A percentile compares a stretch with the other conserved stretches of the same genome.
Conservation (phyloP, 2,329 filamentous ascomycete species). For the Elsinoe ampelina region DNA sequence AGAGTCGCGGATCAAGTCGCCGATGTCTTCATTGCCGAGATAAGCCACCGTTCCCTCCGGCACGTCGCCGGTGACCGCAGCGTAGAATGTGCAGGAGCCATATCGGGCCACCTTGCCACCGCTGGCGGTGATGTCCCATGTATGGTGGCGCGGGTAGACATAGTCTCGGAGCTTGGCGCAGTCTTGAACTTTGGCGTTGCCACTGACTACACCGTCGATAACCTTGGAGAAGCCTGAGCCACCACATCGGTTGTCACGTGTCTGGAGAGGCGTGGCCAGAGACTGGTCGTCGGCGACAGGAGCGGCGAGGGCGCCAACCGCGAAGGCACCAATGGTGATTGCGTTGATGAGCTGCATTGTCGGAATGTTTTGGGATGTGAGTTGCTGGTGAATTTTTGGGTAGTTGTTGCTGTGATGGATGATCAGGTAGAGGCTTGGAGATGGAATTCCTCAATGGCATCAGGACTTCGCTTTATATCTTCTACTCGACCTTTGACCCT, state of each 20-base stretch:
- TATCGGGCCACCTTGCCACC: not conserved
- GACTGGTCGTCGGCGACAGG: not conserved
- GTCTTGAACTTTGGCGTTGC: not conserved
- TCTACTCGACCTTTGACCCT: too few relatives aligned
- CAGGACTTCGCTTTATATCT: too few relatives aligned
- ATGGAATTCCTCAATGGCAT: too few relatives aligned
- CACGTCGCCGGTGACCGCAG: not conserved
- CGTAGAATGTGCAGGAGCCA: not conserved
- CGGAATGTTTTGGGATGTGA: too few relatives aligned
- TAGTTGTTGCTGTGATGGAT: too few relatives aligned
- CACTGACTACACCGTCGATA: not conserved
- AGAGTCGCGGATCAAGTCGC: not conserved
- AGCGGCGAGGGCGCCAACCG: not conserved
- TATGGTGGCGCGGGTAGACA: not conserved
- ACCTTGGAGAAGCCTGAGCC: not conserved
- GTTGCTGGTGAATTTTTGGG: too few relatives aligned
- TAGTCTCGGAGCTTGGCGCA: conserved; percentile 1
- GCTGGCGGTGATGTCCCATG: not conserved
- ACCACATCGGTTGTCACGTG: not conserved
- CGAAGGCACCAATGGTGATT: not conserved
- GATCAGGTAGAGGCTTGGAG: too few relatives aligned
- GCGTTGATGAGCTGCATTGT: not conserved
- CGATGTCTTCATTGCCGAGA: not conserved
- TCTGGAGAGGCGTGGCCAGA: not conserved
- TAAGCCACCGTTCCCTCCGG: not conserved